Base-by-base conservation (phyloP, 352 stramenopile species). In the Pythium dissimile region DNA sequence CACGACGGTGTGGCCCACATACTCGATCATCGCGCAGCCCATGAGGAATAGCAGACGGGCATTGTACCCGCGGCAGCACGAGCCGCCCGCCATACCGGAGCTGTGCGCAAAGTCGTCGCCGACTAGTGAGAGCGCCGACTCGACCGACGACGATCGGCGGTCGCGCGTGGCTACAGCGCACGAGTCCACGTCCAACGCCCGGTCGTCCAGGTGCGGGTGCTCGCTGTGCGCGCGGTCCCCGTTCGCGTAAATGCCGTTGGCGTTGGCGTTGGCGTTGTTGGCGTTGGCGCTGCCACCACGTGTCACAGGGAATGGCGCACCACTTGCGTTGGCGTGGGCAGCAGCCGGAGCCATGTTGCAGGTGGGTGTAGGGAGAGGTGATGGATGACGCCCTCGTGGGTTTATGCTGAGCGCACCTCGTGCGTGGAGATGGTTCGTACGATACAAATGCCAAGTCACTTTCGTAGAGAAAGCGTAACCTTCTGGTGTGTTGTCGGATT, bases 11-110 rank as follows among this genome's bases (percentile, higher is more conserved):
- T 90, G 80, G 27, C 76, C 67, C 16, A 87, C 72, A 48, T 90
- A 89, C 57, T 92, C 83, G 63, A 90, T 85, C 71, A 88, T 83
- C 21, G 79, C 80, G 45, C 78, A 89, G 23, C 67, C 79, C 65
- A 86, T 87, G 61, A 92, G 83, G 68, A 90, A 89, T 24, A 92
- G 61, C 61, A 92, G 72, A 5, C 80, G 78, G 38, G 77, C 75
- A 54, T 83, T 90, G 48, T 86, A 83, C 54, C 80, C 77, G 37
- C 75, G 57, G 49, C 80, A 92, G 70, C 80, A 90, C n/a, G n/a
- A n/a, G 20, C 60, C 60, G 24, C 60, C 60, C 46, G 42, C 51
- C 48, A 62, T 67, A 44, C 51, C 59, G 15, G 49, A 52, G 8
- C 20, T 41, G 38, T 60, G 59, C 15, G 52, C 45, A 21, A 67